Evolutionary conservation across 371 early-diverging fungal species (phyloP).

Genomic region (Dinochytrium kinnereticum): DNA sequence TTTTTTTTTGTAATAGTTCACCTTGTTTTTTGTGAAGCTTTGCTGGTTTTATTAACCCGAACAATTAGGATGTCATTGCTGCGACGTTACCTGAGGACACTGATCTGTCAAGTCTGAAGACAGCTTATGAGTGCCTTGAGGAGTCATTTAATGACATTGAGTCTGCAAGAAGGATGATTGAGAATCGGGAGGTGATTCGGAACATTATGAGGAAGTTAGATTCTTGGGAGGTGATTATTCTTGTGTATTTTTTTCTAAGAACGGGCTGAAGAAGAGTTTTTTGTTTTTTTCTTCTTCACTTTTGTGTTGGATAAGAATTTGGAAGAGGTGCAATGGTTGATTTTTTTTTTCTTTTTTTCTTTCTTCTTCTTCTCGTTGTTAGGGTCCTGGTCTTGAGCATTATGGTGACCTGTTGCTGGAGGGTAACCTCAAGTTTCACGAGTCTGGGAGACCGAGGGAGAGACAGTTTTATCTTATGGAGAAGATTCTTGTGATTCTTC

Average conservation of each 20-base stretch:
- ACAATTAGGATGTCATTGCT: not conserved
- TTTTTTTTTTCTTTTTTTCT: not conserved
- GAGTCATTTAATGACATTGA: constrained; percentile 21
- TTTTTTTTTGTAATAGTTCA: not conserved
- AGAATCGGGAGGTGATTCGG: constrained; percentile 29
- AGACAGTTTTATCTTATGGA: constrained; percentile 34
- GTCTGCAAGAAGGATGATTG: constrained; percentile 8
- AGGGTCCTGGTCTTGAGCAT: constrained; percentile 26
- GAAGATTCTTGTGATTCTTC: constrained; percentile 24
- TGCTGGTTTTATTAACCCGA: not conserved
- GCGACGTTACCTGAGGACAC: not conserved
- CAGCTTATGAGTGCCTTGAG: not conserved
- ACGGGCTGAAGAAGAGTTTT: too few relatives aligned
- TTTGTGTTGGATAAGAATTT: too few relatives aligned
- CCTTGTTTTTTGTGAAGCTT: too few relatives aligned
- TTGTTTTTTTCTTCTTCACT: too few relatives aligned
- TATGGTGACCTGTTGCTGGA: constrained; percentile 36
- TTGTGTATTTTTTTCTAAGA: too few relatives aligned
- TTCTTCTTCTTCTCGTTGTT: not conserved
- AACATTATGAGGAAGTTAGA: constrained; percentile 20
- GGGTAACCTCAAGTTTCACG: constrained; percentile 32
- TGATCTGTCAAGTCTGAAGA: not conserved
- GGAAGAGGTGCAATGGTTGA: too few relatives aligned
- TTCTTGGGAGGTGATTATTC: constrained; percentile 30
- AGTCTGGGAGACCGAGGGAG: constrained; percentile 26